Evolutionary conservation across 148 eudicot genomes (phyloP).

Genomic region (Talinum fruticosum): DNA sequence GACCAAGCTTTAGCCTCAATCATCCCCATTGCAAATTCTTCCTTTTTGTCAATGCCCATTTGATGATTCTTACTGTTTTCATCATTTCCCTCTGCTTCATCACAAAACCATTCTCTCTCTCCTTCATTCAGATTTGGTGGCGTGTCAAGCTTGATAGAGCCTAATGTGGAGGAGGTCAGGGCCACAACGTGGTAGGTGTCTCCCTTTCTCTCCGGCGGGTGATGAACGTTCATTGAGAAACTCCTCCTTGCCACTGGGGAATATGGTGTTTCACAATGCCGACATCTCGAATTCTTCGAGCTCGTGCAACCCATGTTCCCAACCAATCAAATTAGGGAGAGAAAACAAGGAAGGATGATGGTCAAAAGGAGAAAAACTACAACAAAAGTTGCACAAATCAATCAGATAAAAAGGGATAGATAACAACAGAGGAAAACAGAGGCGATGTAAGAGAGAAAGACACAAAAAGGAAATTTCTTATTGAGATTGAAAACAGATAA

Average conservation of each 20-base stretch:
- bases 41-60: slow-evolving; percentile 19
- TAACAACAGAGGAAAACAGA: slow-evolving; percentile 7
- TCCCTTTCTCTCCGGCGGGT: slow-evolving; percentile 40
- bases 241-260: slow-evolving; percentile 51
- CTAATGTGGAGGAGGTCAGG: slow-evolving; percentile 68
- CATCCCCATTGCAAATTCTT: slow-evolving; percentile 37
- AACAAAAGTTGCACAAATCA: not conserved
- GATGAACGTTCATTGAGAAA: slow-evolving; percentile 61
- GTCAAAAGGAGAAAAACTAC: not conserved
- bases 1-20: slow-evolving; percentile 4
- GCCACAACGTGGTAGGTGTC: slow-evolving; percentile 66
- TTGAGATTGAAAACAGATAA: slow-evolving; percentile 33
- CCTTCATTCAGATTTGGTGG: slow-evolving; percentile 13
- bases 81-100: not conserved
- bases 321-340: not conserved
- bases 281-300: slow-evolving; percentile 56
- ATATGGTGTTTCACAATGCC: slow-evolving; percentile 43
- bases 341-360: not conserved
- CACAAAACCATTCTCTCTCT: slow-evolving; percentile 5
- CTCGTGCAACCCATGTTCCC: slow-evolving; percentile 70
- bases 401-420: not conserved
- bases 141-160: slow-evolving; percentile 50
- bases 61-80: not conserved
- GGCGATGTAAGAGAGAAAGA: not conserved
- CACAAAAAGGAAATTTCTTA: slow-evolving; percentile 10